Percentiles rank a stretch among this genome's conserved stretches.
These are phyloP conservation scores for Tritrichomonas musculus DNA, from an alignment of 208 protist species.

Conservation along the genomic window DNA sequence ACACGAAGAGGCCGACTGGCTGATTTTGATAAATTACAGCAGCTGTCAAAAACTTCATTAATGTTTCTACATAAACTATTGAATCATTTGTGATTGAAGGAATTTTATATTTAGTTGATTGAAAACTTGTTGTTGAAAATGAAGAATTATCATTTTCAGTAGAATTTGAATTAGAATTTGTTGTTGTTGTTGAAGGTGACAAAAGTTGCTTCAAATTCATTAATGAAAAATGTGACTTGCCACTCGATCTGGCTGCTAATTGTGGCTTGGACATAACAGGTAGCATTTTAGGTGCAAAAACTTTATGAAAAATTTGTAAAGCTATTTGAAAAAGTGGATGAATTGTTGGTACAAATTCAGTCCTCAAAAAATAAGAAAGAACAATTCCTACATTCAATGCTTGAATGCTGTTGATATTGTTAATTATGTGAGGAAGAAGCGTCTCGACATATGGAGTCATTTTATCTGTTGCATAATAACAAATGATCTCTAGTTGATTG, in stretches of 20 bases:
- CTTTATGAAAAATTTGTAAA: background rate
- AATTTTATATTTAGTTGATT: too few relatives aligned
- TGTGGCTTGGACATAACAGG: too few relatives aligned
- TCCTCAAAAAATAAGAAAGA: background rate
- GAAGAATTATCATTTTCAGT: too few relatives aligned
- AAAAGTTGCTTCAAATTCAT: too few relatives aligned
- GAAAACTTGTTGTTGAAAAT: too few relatives aligned
- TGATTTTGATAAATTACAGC: slow-evolving; percentile 3
- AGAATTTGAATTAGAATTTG: too few relatives aligned
- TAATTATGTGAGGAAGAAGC: background rate
- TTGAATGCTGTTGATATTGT: background rate
- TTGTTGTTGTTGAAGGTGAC: too few relatives aligned
- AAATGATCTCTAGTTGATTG: slow-evolving; percentile 5
- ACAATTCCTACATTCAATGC: background rate
- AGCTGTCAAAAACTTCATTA: background rate
- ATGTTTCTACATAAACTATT: background rate
- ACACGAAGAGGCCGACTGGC: background rate
- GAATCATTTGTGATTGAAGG: background rate
- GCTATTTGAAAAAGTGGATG: background rate
- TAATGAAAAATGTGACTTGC: too few relatives aligned
- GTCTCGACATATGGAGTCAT: background rate
- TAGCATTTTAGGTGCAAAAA: too few relatives aligned
- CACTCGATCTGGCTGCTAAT: too few relatives aligned
- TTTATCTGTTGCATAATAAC: background rate
- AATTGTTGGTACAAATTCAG: background rate